Evolutionary conservation across 2,329 filamentous ascomycete species (phyloP), one percentile per base, ranked within the genome.

Genomic region (Coccinonectria pachysandricola): DNA sequence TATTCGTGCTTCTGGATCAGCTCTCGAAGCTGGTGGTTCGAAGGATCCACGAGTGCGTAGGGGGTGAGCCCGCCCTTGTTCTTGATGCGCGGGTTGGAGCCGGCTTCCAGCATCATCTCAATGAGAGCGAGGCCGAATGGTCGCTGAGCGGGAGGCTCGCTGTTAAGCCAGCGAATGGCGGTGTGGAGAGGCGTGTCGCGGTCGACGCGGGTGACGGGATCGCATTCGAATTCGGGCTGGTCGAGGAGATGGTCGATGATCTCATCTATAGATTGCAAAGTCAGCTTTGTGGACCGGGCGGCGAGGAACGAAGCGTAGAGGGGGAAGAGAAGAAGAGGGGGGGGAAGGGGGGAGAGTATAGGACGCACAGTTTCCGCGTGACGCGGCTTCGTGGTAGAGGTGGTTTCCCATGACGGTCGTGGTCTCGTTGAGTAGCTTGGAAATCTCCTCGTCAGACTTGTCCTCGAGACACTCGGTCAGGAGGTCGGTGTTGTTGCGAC

Each of bases 401-500:
- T 88, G 75, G 57, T 88, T 87, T 26, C 91, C 91, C 59, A 95
- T 68, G 8, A 86, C 75, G 45, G 91, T 86, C 23, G 74, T 81
- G 26, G 87, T 83, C 24, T 73, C 70, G 64, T 98, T 98, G 53
- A 98, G 75, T 40, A 93, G 75, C 26, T 71, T 55, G 17, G 86
- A 76, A 34, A 84, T 74, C 46, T 81, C 67, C 32, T 73, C 67
- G 28, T 78, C 74, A 32, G 61, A 58, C 39, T 71, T 70, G 39
- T 62, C 60, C 21, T 69, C 59, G 41, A 95, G 67, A 31, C 87
- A 70, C 46, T 91, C 79, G 44, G 71, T 60, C 30, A 96, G 74
- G 34, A 96, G 75, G 28, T 88, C 79, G 42, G 77, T 77, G 60
- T 96, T 95, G 68, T 96, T 88, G 49, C 86, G 75, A 35, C 88